phyloP scores from a whole-genome alignment of 2,329 filamentous ascomycete genomes.

The Annulohypoxylon truncatum region DNA sequence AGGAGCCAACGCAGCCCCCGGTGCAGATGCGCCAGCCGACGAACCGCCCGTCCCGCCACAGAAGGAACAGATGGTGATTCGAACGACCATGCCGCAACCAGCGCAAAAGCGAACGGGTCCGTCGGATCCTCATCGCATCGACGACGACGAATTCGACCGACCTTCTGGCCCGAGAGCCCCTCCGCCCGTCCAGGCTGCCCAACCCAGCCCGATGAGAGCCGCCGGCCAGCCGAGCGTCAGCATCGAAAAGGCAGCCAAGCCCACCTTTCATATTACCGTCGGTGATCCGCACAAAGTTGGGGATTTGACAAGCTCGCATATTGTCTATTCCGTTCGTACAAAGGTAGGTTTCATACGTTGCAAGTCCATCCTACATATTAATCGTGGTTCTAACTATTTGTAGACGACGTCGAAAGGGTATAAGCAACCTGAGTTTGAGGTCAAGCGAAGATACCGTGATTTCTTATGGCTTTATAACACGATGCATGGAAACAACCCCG shows the following conservation, averaged over 20 bases:
- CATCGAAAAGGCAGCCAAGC: constrained; percentile 92
- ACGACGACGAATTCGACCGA: constrained; percentile 72
- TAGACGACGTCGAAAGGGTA: constrained; percentile 97
- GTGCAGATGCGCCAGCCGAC: constrained; percentile 50
- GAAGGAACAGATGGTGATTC: constrained; percentile 73
- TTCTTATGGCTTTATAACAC: constrained; percentile 98
- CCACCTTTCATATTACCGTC: constrained; percentile 88
- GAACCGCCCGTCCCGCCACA: constrained; percentile 76
- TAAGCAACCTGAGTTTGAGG: constrained; percentile 89
- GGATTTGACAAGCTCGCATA: constrained; percentile 95
- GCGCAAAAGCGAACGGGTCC: constrained; percentile 59
- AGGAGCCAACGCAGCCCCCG: constrained; percentile 58
- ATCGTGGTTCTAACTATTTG: constrained; percentile 36
- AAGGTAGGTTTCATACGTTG: constrained; percentile 67
- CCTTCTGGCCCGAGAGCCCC: constrained; percentile 71
- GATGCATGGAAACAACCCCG: constrained; percentile 92
- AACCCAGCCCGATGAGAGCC: constrained; percentile 62
- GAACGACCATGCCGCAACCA: constrained; percentile 66
- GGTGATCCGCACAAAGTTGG: constrained; percentile 98
- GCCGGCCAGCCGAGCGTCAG: constrained; percentile 81
- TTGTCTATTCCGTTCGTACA: constrained; percentile 95
- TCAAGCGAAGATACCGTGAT: constrained; percentile 93
- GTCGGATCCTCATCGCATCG: constrained; percentile 72
- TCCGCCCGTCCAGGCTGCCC: constrained; percentile 70
- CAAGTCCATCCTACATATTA: background rate